These are phyloP conservation scores for Lotmaria passim DNA, from an alignment of 208 protist species.

Conservation along the genomic window DNA sequence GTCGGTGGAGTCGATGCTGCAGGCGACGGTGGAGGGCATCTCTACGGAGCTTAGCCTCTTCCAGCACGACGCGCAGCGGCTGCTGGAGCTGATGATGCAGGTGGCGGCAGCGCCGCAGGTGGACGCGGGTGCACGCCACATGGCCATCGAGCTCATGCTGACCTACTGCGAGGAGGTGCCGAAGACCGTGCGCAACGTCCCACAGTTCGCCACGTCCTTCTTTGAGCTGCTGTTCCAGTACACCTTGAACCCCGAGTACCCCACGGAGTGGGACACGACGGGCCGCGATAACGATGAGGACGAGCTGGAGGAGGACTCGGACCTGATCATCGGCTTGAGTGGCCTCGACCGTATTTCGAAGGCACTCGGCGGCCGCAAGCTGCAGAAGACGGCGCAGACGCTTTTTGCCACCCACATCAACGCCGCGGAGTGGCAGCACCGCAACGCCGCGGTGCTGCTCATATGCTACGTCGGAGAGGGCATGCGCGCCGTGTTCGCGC, in stretches of 20 bases:
- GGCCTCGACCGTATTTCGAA: slow-evolving; percentile 82
- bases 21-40: slow-evolving; percentile 65
- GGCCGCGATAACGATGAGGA: slow-evolving; percentile 61
- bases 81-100: slow-evolving; percentile 79
- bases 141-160: slow-evolving; percentile 83
- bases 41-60: slow-evolving; percentile 58
- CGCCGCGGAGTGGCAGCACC: slow-evolving; percentile 69
- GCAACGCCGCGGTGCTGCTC: slow-evolving; percentile 75
- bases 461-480: slow-evolving; percentile 80
- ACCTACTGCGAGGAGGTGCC: slow-evolving; percentile 81
- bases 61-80: slow-evolving; percentile 43
- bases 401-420: slow-evolving; percentile 80
- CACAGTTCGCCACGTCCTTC: slow-evolving; percentile 78
- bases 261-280: slow-evolving; percentile 72
- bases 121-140: slow-evolving; percentile 58
- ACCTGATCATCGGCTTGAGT: slow-evolving; percentile 63
- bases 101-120: slow-evolving; percentile 67
- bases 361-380: slow-evolving; percentile 78
- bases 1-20: slow-evolving; percentile 55
- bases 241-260: slow-evolving; percentile 65
- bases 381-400: slow-evolving; percentile 64
- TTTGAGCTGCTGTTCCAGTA: slow-evolving; percentile 89
- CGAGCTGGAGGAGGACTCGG: slow-evolving; percentile 66
- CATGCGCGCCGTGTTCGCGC: slow-evolving; percentile 61
- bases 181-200: slow-evolving; percentile 81